phyloP scores from a whole-genome alignment of 2,329 filamentous ascomycete species.

The Raffaelea deltoideospora region DNA sequence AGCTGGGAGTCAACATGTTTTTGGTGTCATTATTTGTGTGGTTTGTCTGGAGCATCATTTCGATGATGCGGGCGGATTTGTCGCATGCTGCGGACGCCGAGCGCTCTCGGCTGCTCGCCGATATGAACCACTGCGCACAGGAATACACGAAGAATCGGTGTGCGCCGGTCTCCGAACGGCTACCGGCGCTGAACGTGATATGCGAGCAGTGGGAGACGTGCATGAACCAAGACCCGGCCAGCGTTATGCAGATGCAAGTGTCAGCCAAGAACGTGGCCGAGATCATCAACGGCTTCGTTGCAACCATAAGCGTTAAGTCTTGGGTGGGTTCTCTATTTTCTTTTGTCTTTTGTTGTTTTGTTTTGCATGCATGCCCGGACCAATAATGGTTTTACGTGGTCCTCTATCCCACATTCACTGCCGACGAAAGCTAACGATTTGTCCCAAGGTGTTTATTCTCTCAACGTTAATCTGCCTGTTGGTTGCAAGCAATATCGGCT shows the following conservation, averaged over 20 bases:
- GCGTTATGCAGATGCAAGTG: slow-evolving; percentile 64
- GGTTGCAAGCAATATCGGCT: slow-evolving; percentile 35
- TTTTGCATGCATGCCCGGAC: too few relatives aligned
- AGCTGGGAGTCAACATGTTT: slow-evolving; percentile 47
- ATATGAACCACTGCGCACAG: slow-evolving; percentile 58
- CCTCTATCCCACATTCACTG: too few relatives aligned
- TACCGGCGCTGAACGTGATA: slow-evolving; percentile 56
- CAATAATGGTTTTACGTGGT: too few relatives aligned
- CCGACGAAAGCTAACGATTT: too few relatives aligned
- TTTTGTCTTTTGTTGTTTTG: neutral
- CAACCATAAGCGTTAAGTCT: slow-evolving; percentile 74
- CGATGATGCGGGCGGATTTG: slow-evolving; percentile 61
- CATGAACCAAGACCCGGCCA: slow-evolving; percentile 69
- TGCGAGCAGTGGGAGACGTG: slow-evolving; percentile 77
- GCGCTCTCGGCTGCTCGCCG: slow-evolving; percentile 51
- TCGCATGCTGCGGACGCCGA: slow-evolving; percentile 54
- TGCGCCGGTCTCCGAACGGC: slow-evolving; percentile 39
- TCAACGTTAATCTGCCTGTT: slow-evolving; percentile 31
- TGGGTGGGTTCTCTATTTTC: slow-evolving; percentile 27
- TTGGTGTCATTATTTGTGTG: slow-evolving; percentile 43
- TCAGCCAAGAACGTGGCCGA: slow-evolving; percentile 78
- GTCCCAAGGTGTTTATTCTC: slow-evolving; percentile 33
- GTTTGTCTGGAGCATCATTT: slow-evolving; percentile 53
- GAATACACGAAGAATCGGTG: slow-evolving; percentile 69
- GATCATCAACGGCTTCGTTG: slow-evolving; percentile 88